Evolutionary conservation across 257 asterid species (phyloP).

Genomic region (Paraleonurus japonicus): DNA sequence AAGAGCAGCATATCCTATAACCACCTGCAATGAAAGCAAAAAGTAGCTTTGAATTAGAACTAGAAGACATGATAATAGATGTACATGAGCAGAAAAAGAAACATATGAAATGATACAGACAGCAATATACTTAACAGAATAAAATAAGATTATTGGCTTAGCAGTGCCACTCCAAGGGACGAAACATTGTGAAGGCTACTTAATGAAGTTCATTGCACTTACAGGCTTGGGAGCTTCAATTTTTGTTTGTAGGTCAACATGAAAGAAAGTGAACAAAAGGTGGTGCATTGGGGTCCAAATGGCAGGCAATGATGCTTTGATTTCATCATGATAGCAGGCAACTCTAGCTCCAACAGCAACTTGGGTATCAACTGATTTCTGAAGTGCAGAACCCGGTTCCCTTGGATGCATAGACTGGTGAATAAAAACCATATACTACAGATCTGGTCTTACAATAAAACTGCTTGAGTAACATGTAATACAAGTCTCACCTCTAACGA

Average conservation of each 20-base stretch:
- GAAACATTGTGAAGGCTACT: conserved; percentile 10
- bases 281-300: conserved; percentile 94
- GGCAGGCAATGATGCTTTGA: conserved; percentile 93
- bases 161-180: conserved; percentile 20
- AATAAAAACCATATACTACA: conserved; percentile 25
- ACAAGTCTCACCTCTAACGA: conserved; percentile 75
- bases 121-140: conserved; percentile 11
- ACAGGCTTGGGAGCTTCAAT: conserved; percentile 97
- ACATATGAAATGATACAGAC: conserved; percentile 12
- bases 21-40: conserved; percentile 63
- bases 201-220: conserved; percentile 38
- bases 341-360: conserved; percentile 92
- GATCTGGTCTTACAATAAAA: conserved; percentile 31
- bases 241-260: conserved; percentile 95
- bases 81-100: conserved; percentile 19
- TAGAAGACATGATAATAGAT: conserved; percentile 16
- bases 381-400: conserved; percentile 72
- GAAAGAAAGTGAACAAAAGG: conserved; percentile 92
- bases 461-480: conserved; percentile 26
- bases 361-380: conserved; percentile 86
- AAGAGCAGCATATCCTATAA: conserved; percentile 89
- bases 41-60: conserved; percentile 27
- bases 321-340: conserved; percentile 96
- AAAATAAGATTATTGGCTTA: conserved; percentile 10
- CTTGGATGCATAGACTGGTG: conserved; percentile 88